Percentiles rank a stretch among this genome's conserved stretches.
These are phyloP conservation scores for Tephrocybe sp. DNA, from an alignment of 768 basidiomycete species.

Conservation along the genomic window DNA sequence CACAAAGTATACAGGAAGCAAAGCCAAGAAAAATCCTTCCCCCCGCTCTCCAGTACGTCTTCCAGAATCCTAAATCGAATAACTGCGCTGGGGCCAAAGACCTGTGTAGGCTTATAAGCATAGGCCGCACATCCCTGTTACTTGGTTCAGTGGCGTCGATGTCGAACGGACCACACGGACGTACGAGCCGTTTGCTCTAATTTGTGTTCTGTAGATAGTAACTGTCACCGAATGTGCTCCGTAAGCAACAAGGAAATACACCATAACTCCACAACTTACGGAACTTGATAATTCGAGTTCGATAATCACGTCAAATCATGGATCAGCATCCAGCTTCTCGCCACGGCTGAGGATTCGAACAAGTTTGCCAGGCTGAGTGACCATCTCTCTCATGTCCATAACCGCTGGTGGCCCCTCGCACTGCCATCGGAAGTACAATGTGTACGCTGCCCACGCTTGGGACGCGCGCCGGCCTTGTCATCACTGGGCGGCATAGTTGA, in stretches of 20 bases:
- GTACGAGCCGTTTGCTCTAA: not conserved
- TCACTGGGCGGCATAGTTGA: constrained; percentile 37
- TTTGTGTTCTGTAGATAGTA: constrained; percentile 1
- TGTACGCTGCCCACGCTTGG: constrained; percentile 18
- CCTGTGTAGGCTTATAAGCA: not conserved
- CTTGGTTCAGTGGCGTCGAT: not conserved
- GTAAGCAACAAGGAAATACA: not conserved
- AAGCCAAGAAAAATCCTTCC: not conserved
- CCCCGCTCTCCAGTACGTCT: not conserved
- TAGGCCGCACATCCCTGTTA: not conserved
- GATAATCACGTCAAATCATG: constrained; percentile 17
- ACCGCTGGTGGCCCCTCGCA: constrained; percentile 40
- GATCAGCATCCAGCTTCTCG: constrained; percentile 69
- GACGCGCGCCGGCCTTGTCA: constrained; percentile 30
- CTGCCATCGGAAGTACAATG: constrained; percentile 4
- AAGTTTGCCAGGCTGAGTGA: constrained; percentile 71
- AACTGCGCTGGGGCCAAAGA: not conserved
- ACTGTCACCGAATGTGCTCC: not conserved
- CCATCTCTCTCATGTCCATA: constrained; percentile 80
- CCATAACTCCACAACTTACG: not conserved
- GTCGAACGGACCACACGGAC: not conserved
- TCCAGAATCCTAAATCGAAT: not conserved
- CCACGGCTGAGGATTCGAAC: constrained; percentile 81
- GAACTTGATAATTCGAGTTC: constrained; percentile 27
- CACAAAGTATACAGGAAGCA: not conserved